These are phyloP conservation scores for Tilletiaria anomala DNA, from an alignment of 1,284 basidiomycete genomes.

Conservation along the genomic window DNA sequence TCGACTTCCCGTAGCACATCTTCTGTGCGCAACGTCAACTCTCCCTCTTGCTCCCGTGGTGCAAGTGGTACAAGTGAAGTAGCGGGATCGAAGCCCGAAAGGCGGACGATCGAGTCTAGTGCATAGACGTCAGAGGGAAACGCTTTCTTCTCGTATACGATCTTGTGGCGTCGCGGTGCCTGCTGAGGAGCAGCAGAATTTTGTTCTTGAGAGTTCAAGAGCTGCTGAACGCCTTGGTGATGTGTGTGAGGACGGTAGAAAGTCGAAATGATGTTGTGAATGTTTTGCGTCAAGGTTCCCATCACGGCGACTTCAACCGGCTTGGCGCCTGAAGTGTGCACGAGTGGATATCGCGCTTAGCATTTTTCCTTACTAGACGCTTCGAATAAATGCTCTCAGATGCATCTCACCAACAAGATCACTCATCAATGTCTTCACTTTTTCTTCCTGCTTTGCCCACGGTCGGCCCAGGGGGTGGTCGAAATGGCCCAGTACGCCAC, in stretches of 20 bases:
- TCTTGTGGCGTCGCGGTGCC: constrained; percentile 56
- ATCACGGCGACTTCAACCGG: constrained; percentile 82
- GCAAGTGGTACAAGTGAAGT: constrained; percentile 63
- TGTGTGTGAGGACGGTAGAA: constrained; percentile 64
- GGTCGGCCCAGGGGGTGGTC: constrained; percentile 65
- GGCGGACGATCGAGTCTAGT: constrained; percentile 67
- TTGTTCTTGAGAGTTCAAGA: constrained; percentile 1
- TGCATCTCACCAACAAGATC: constrained; percentile 65
- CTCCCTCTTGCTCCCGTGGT: constrained; percentile 61
- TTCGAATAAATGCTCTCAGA: too few relatives aligned
- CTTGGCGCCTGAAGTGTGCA: too few relatives aligned
- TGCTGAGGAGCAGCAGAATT: background rate
- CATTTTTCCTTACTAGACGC: too few relatives aligned
- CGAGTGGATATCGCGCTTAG: too few relatives aligned
- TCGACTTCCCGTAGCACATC: constrained; percentile 71
- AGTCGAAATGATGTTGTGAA: constrained; percentile 81
- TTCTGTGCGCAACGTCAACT: constrained; percentile 71
- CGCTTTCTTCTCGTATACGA: constrained; percentile 81
- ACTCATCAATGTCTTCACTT: constrained; percentile 60
- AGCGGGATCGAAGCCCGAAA: constrained; percentile 63
- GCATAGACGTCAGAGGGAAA: constrained; percentile 98
- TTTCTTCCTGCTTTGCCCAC: constrained; percentile 69
- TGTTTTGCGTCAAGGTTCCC: constrained; percentile 81
- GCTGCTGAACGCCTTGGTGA: constrained; percentile 9
- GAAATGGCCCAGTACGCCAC: constrained; percentile 83